Evolutionary conservation across 2,329 filamentous ascomycete species (phyloP), one percentile per base, ranked within the genome.

Genomic region (Seiridium cupressi): DNA sequence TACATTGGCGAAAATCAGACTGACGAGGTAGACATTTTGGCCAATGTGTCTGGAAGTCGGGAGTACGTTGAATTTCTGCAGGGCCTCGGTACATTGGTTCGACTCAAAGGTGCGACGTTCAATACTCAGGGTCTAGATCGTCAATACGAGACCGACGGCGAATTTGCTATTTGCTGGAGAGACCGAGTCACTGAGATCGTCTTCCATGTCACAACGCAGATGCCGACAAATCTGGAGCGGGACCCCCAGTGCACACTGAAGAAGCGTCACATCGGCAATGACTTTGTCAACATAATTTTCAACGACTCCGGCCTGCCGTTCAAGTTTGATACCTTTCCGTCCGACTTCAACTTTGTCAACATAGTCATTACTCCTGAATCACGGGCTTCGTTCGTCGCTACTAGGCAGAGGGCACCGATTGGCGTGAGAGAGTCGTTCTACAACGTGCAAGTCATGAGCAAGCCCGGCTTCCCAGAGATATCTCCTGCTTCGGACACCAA

Each of bases 211-310:
- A 92, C 91, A 4, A 99, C 94, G 3, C 93, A 98, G 82, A 99
- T 99, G 95, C 95, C 95, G 1, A 97, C 92, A 8, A 85, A 96
- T 70, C 79, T 89, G 11, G 87, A 92, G 58, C 83, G 86, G 36
- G 93, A 97, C 68, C 85, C 89, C 8, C 83, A 86, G 63, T 92
- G 89, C 70, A 88, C 89, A 63, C 84, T 87, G 73, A 99, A 99
- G 79, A 99, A 99, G 76, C 84, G 88, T 3, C 96, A 98, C 70
- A 95, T 98, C 62, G 95, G 95, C 60, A 99, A 99, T 71, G 95
- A 98, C 74, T 96, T 92, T 73, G 95, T 99, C 71, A 98, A 97
- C 72, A 96, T 99, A 67, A 89, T 99, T 60, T 99, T 96, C 82
- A 99, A 99, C 73, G 92, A 96, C 69, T 97, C 93, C 2, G 94